Evolutionary conservation across 2,329 filamentous ascomycete genomes (phyloP), one percentile per base, ranked within the genome.

Genomic region (Teratosphaeria epicoccoides): DNA sequence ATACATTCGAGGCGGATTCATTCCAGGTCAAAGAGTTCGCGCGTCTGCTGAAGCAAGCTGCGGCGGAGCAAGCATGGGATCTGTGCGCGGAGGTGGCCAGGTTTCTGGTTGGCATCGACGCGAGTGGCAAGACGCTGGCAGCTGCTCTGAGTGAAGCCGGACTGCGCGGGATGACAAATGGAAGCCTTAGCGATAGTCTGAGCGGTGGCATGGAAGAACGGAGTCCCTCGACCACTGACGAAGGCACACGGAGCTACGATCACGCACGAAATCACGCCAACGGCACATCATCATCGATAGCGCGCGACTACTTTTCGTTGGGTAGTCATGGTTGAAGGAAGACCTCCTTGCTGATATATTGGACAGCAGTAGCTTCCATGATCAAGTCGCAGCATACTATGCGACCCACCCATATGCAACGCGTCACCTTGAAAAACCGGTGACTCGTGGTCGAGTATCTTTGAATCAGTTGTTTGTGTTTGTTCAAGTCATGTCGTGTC

Each of bases 61-160:
- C 90, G 62, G 77, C 82, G 26, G 88, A 90, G 67, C 82, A 83
- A 47, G 91, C 97, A 64, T 98, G 90, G 89, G 90, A 97, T 61
- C 73, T 98, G 24, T 97, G 93, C 71, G 93, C 89, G 61, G 93
- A 98, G 68, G 76, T 98, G 24, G 90, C 93, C 10, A 78, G 91
- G n/a, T 98, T 98, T 69, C 72, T 98, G 52, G 89, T 94, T 46
- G 91, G 91, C 4, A 82, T 98, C 62, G 93, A 98, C 64, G 84
- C 88, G 58, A 86, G 83, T 12, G 93, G 93, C 0, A 82, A 84
- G 58, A 91, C 87, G 44, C 74, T 98, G 47, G 76, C 80, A 50
- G 80, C 84, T 60, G 86, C 85, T 2, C 76, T 94, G 68, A 78
- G 46, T 10, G 63, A 61, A 45, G 63, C 66, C 29, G 59, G 59